Evolutionary conservation across 177 flowering plant genomes (phyloP).

Genomic region (Vitis hybrid): DNA sequence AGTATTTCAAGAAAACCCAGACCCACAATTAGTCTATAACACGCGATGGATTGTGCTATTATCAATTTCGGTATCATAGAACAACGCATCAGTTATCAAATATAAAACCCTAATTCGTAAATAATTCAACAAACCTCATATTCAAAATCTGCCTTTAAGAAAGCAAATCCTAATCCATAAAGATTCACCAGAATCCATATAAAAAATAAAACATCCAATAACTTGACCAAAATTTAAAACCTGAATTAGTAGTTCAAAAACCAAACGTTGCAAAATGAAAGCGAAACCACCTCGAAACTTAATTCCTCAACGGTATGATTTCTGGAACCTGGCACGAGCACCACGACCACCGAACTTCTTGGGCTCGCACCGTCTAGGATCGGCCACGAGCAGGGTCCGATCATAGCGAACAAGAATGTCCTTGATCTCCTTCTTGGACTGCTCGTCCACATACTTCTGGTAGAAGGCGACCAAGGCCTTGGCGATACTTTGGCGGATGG

Average conservation of each 20-base stretch:
- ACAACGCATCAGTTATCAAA: too few species aligned
- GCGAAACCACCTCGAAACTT: background rate
- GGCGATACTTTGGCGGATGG: slow-evolving; percentile 31
- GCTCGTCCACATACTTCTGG: slow-evolving; percentile 38
- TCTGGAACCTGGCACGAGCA: slow-evolving; percentile 40
- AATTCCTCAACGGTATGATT: slow-evolving; percentile 31
- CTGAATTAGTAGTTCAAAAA: background rate
- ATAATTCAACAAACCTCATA: too few species aligned
- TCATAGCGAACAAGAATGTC: slow-evolving; percentile 32
- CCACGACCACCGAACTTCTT: slow-evolving; percentile 41
- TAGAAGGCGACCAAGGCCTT: slow-evolving; percentile 36
- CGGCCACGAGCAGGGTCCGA: slow-evolving; percentile 33
- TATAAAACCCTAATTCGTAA: too few species aligned
- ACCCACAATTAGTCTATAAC: too few species aligned
- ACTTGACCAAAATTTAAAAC: too few species aligned
- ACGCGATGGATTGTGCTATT: too few species aligned
- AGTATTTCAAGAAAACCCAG: too few species aligned
- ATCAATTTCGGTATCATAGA: too few species aligned
- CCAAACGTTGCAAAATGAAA: background rate
- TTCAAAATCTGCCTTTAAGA: too few species aligned
- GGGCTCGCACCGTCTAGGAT: slow-evolving; percentile 35
- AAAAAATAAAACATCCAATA: too few species aligned
- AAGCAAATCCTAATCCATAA: too few species aligned
- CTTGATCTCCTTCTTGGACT: slow-evolving; percentile 36
- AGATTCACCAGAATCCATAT: too few species aligned